These are phyloP conservation scores for Globisporangium nunn DNA, from an alignment of 352 stramenopile genomes.

Conservation along the genomic window DNA sequence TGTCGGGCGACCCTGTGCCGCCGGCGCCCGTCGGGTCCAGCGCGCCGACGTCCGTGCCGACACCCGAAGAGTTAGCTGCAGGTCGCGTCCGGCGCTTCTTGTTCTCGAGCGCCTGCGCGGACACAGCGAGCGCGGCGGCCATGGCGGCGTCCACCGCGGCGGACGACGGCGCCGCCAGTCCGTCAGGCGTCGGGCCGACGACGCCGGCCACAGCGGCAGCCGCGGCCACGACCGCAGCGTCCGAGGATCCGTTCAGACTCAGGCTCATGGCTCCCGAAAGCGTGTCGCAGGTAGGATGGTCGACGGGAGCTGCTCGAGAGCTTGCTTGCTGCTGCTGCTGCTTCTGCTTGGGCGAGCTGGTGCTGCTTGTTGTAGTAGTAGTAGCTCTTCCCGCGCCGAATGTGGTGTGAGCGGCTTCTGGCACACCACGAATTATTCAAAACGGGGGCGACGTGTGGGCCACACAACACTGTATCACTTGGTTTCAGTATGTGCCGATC, in stretches of 20 bases:
- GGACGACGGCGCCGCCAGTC: neutral
- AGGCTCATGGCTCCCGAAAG: neutral
- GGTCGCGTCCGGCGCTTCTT: slow-evolving; percentile 30
- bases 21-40: slow-evolving; percentile 1
- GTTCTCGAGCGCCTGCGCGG: slow-evolving; percentile 20
- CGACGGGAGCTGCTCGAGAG: no score
- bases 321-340: no score
- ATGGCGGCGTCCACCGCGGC: slow-evolving; percentile 1
- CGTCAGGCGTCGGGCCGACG: neutral
- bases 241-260: neutral
- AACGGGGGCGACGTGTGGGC: neutral
- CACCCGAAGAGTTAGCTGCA: neutral
- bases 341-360: no score
- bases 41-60: neutral
- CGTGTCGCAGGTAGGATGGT: no score
- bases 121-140: slow-evolving; percentile 11
- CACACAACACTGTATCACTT: neutral
- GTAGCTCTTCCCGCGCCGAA: neutral
- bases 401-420: slow-evolving; percentile 1
- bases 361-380: neutral
- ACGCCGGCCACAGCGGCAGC: neutral
- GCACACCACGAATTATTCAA: slow-evolving; percentile 1
- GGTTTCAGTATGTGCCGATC: neutral
- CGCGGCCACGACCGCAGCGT: neutral
- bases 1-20: slow-evolving; percentile 12